phyloP scores from a whole-genome alignment of 1,284 basidiomycete genomes.

The Gastroboletus turbinatus region DNA sequence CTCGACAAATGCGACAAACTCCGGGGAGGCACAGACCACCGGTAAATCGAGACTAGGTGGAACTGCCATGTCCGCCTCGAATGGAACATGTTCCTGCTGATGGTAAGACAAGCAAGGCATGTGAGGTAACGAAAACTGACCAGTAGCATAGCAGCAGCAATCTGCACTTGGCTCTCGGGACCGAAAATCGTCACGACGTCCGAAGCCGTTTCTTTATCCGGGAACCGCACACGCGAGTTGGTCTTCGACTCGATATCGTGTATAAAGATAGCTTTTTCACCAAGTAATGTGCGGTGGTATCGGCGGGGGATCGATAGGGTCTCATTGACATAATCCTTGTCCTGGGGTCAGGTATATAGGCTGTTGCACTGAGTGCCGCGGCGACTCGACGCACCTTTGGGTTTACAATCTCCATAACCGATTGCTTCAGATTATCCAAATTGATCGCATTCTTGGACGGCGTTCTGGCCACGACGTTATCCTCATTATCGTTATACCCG shows the following conservation, averaged over 20 bases:
- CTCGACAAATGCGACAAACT: slow-evolving; percentile 83
- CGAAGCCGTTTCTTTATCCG: slow-evolving; percentile 92
- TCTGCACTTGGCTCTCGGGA: slow-evolving; percentile 95
- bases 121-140: slow-evolving; percentile 42
- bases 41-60: slow-evolving; percentile 82
- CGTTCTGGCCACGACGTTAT: slow-evolving; percentile 96
- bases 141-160: slow-evolving; percentile 94
- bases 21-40: slow-evolving; percentile 70
- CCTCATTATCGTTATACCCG: slow-evolving; percentile 96
- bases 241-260: slow-evolving; percentile 97
- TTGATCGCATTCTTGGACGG: slow-evolving; percentile 98
- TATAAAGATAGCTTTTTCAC: slow-evolving; percentile 96
- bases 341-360: slow-evolving; percentile 45
- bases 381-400: slow-evolving; percentile 68
- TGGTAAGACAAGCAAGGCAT: slow-evolving; percentile 11
- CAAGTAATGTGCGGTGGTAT: slow-evolving; percentile 92
- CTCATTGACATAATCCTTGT: slow-evolving; percentile 96
- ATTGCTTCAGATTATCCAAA: slow-evolving; percentile 92
- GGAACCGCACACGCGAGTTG: slow-evolving; percentile 92
- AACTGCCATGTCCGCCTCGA: slow-evolving; percentile 93
- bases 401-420: slow-evolving; percentile 96
- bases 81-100: slow-evolving; percentile 88
- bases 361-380: not conserved
- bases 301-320: slow-evolving; percentile 90
- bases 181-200: slow-evolving; percentile 93